Evolutionary conservation across 345 rosid genomes (phyloP).

Genomic region (Eucalyptus sp.): DNA sequence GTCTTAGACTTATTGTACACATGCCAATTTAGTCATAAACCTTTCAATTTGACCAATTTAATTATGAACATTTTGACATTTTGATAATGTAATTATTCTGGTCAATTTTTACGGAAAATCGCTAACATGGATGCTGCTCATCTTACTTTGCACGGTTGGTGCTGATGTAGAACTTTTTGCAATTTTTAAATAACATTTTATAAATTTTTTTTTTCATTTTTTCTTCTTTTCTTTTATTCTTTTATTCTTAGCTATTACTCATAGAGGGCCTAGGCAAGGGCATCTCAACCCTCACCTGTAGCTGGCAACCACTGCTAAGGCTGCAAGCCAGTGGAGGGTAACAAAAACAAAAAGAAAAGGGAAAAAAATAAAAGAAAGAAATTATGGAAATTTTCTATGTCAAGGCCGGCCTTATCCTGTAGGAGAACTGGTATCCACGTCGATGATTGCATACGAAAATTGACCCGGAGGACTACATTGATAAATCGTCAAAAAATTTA

Average conservation of each 20-base stretch:
- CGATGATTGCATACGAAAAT: background rate
- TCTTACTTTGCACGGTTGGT: too few relatives aligned
- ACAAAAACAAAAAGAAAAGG: too few relatives aligned
- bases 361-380: background rate
- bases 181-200: too few relatives aligned
- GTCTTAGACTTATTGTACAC: background rate
- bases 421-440: fast-evolving
- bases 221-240: too few relatives aligned
- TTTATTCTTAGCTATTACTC: fast-evolving
- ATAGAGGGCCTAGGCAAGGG: background rate
- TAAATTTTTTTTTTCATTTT: fast-evolving
- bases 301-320: too few relatives aligned
- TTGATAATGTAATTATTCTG: background rate
- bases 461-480: fast-evolving
- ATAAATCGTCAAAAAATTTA: background rate
- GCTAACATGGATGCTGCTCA: fast-evolving
- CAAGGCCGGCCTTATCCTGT: fast-evolving
- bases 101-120: background rate
- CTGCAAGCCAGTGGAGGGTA: too few relatives aligned
- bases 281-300: background rate
- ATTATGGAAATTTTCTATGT: background rate
- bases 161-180: too few relatives aligned
- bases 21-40: background rate
- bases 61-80: background rate
- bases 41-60: background rate